A percentile compares a stretch with the other conserved stretches of the same genome.
phyloP scores from a whole-genome alignment of 2,329 filamentous ascomycete genomes.

The Ascosphaera aggregata region DNA sequence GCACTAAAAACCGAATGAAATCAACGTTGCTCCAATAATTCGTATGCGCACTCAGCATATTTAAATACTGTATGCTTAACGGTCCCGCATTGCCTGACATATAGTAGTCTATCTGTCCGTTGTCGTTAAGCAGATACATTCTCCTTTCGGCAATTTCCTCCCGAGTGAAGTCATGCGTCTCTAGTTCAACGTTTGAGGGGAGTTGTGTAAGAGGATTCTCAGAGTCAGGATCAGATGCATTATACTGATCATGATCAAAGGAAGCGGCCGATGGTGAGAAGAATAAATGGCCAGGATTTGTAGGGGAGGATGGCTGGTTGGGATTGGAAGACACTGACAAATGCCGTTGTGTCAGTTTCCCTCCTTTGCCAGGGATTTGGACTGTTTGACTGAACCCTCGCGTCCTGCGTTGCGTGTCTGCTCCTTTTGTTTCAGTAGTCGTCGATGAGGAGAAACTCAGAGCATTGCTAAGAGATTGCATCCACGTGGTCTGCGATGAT shows the following conservation, averaged over 20 bases:
- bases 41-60: slow-evolving; percentile 88
- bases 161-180: slow-evolving; percentile 81
- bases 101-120: slow-evolving; percentile 85
- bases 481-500: slow-evolving; percentile 40
- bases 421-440: slow-evolving; percentile 32
- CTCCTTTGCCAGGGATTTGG: not conserved
- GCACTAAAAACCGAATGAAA: slow-evolving; percentile 72
- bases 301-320: not conserved
- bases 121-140: slow-evolving; percentile 76
- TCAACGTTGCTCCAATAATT: slow-evolving; percentile 81
- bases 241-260: not conserved
- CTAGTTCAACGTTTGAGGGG: slow-evolving; percentile 60
- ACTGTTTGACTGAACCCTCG: not conserved
- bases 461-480: slow-evolving; percentile 39
- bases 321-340: not conserved
- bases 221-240: not conserved
- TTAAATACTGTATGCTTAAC: slow-evolving; percentile 85
- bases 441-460: slow-evolving; percentile 31
- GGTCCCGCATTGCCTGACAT: slow-evolving; percentile 64
- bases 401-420: slow-evolving; percentile 27
- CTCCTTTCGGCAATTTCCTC: slow-evolving; percentile 85
- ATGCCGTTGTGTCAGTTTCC: not conserved
- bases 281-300: not conserved
- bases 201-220: slow-evolving; percentile 13
- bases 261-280: not conserved